A percentile compares a stretch with the other conserved stretches of the same genome.
Evolutionary conservation across 2,329 filamentous ascomycete species (phyloP).

Genomic region (Ophiostoma himal-ulmi): DNA sequence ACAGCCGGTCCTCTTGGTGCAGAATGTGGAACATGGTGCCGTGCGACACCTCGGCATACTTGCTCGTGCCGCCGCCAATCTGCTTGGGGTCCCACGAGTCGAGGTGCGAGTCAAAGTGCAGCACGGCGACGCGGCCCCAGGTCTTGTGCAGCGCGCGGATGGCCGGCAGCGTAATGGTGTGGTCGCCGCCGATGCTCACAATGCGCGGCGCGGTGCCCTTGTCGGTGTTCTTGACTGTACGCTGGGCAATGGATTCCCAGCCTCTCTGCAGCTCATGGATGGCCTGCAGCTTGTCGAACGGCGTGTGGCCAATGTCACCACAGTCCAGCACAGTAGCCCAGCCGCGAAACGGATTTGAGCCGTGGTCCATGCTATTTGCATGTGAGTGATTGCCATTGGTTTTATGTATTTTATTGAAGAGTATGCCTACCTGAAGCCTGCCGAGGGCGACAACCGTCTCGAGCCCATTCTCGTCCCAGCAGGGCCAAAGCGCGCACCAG

Average conservation of each 20-base stretch:
- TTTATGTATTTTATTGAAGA: too few species aligned
- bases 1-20: slow-evolving; percentile 44
- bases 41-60: slow-evolving; percentile 55
- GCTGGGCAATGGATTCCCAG: slow-evolving; percentile 11
- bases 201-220: slow-evolving; percentile 17
- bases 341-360: slow-evolving; percentile 57
- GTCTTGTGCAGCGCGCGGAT: slow-evolving; percentile 14
- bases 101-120: slow-evolving; percentile 55
- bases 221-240: neutral
- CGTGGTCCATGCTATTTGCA: slow-evolving; percentile 15
- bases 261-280: slow-evolving; percentile 66
- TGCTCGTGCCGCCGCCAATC: slow-evolving; percentile 48
- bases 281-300: slow-evolving; percentile 70
- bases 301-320: slow-evolving; percentile 70
- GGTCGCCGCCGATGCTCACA: slow-evolving; percentile 20
- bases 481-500: slow-evolving; percentile 20
- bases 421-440: neutral
- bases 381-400: too few species aligned
- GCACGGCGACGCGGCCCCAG: slow-evolving; percentile 35
- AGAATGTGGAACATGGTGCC: slow-evolving; percentile 58
- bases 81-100: slow-evolving; percentile 63
- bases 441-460: neutral
- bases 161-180: slow-evolving; percentile 20
- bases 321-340: slow-evolving; percentile 72
- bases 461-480: neutral